phyloP scores from a whole-genome alignment of 441 rosid species.

The Euphorbia corollata region DNA sequence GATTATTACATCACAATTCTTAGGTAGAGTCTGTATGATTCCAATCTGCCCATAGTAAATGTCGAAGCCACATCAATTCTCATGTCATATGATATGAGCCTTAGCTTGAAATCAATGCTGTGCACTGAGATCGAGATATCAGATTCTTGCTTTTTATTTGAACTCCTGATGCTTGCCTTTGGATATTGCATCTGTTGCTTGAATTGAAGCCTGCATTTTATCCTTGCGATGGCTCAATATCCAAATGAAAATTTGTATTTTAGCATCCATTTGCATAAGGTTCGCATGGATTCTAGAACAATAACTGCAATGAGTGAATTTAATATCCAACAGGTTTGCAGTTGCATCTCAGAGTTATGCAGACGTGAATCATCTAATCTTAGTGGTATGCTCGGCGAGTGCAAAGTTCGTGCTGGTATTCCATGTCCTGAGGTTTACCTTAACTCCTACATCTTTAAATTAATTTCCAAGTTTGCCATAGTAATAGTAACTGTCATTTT shows the following conservation, averaged over 20 bases:
- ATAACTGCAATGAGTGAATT: slow-evolving; percentile 11
- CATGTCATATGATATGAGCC: too few relatives aligned
- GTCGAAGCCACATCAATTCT: too few relatives aligned
- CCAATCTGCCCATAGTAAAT: too few relatives aligned
- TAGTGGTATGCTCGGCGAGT: slow-evolving; percentile 64
- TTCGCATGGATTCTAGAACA: slow-evolving; percentile 6
- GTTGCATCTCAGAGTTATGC: slow-evolving; percentile 92
- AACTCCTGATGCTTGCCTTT: slow-evolving; percentile 14
- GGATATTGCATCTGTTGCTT: slow-evolving; percentile 12
- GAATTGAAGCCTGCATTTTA: slow-evolving; percentile 1
- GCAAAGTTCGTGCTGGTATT: slow-evolving; percentile 74
- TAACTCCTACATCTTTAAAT: slow-evolving; percentile 14
- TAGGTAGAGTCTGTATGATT: too few relatives aligned
- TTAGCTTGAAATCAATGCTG: too few relatives aligned
- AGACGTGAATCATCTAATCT: slow-evolving; percentile 54
- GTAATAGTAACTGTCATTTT: slow-evolving; percentile 18
- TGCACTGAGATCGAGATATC: too few relatives aligned
- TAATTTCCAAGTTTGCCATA: slow-evolving; percentile 9
- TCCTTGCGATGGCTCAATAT: slow-evolving; percentile 15
- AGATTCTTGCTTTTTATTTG: too few relatives aligned
- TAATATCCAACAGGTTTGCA: slow-evolving; percentile 65
- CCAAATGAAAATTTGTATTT: slow-evolving; percentile 13
- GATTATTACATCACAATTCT: too few relatives aligned
- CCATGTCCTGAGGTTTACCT: slow-evolving; percentile 79
- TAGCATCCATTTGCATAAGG: neutral